Conservation (phyloP, 805 yeast species). For the Hanseniaspora mollemarum region DNA sequence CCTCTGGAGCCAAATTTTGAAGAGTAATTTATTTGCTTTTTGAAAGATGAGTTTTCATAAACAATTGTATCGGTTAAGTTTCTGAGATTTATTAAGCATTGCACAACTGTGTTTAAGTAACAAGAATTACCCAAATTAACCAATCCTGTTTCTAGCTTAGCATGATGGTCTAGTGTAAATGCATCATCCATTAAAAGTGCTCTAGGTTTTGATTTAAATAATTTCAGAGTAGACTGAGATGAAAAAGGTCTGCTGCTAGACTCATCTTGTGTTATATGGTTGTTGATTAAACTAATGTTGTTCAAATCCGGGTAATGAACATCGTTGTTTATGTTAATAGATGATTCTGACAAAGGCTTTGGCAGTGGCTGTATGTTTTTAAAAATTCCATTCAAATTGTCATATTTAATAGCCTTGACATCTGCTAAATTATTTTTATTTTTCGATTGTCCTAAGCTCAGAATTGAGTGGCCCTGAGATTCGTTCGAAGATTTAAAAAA, state of each 20-base stretch:
- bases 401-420: conserved; percentile 5
- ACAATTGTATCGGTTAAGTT: conserved; percentile 54
- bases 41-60: conserved; percentile 39
- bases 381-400: conserved; percentile 12
- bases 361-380: conserved; percentile 5
- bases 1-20: conserved; percentile 77
- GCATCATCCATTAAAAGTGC: conserved; percentile 18
- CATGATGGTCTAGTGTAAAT: conserved; percentile 14
- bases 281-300: neutral
- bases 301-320: conserved; percentile 7
- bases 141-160: conserved; percentile 40
- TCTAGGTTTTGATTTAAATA: neutral
- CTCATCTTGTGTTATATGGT: neutral
- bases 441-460: neutral
- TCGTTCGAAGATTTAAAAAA: neutral
- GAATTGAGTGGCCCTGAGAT: neutral
- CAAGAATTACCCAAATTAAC: conserved; percentile 81
- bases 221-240: neutral
- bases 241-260: neutral
- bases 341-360: neutral
- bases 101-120: conserved; percentile 84
- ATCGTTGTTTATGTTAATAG: neutral
- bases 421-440: neutral
- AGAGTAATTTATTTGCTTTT: conserved; percentile 55
- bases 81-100: conserved; percentile 67